A percentile compares a stretch with the other conserved stretches of the same genome.
phyloP scores from a whole-genome alignment of 768 basidiomycete species.

The Kwoniella bestiolae region DNA sequence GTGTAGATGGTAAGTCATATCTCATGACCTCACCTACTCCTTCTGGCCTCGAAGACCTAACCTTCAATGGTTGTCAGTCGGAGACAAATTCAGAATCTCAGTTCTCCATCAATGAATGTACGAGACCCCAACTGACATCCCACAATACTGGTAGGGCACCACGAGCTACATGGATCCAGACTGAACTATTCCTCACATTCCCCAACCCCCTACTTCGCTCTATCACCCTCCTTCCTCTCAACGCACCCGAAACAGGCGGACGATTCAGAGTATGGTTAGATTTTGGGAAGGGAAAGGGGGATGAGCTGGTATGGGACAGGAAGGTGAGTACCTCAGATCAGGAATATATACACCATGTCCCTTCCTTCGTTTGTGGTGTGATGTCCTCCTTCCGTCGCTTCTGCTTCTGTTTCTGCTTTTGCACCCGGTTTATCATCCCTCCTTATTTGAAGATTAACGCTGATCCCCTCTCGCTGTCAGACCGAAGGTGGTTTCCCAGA shows the following conservation, averaged over 20 bases:
- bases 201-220: conserved; percentile 72
- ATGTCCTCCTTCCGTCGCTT: no score
- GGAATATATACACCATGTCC: no score
- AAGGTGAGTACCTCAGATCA: conserved; percentile 61
- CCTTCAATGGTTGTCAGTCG: no score
- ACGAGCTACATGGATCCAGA: conserved; percentile 90
- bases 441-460: no score
- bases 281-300: conserved; percentile 40
- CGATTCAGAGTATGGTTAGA: conserved; percentile 88
- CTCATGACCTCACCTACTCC: background rate
- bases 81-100: no score
- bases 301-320: conserved; percentile 73
- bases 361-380: no score
- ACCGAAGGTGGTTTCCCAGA: conserved; percentile 88
- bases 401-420: no score
- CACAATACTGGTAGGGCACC: conserved; percentile 70
- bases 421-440: no score
- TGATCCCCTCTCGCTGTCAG: conserved; percentile 17
- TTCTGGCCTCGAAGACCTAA: no score
- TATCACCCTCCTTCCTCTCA: conserved; percentile 75
- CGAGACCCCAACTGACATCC: no score
- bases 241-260: conserved; percentile 80
- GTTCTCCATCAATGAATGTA: no score
- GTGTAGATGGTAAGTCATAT: conserved; percentile 74
- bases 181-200: conserved; percentile 88